Conservation (phyloP, 2,329 filamentous ascomycete species). For the Thielaviopsis musarum region DNA sequence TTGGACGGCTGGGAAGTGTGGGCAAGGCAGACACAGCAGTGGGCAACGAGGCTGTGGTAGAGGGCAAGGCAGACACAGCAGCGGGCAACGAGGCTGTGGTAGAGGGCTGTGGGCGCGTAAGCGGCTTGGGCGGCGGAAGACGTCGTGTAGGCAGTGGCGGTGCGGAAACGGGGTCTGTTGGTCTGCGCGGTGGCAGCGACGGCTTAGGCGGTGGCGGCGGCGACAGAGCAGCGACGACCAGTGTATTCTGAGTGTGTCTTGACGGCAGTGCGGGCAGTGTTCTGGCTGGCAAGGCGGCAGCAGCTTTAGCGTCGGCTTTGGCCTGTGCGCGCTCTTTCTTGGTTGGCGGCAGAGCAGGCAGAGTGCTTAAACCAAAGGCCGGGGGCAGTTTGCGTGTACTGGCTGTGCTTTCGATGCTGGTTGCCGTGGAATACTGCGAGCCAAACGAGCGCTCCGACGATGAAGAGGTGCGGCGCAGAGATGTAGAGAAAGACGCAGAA, state of each 20-base stretch:
- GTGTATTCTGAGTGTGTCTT: too few relatives aligned
- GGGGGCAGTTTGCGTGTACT: conserved; percentile 35
- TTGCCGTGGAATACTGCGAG: conserved; percentile 34
- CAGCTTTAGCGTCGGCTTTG: conserved; percentile 26
- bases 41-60: background rate
- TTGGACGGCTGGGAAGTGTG: background rate
- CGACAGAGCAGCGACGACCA: too few relatives aligned
- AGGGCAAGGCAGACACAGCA: too few relatives aligned
- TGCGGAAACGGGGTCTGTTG: conserved; percentile 1
- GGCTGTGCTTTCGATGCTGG: conserved; percentile 27
- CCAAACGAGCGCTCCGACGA: conserved; percentile 39
- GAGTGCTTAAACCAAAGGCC: conserved; percentile 34
- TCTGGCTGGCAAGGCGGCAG: too few relatives aligned
- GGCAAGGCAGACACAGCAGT: background rate
- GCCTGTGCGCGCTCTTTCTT: conserved; percentile 34
- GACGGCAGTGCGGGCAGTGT: conserved; percentile 16
- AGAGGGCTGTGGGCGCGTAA: background rate
- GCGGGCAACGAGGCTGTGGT: background rate
- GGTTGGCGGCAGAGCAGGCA: conserved; percentile 40
- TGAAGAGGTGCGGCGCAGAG: conserved; percentile 39
- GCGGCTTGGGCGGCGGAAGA: conserved; percentile 23
- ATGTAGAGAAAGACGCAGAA: too few relatives aligned
- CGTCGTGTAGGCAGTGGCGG: conserved; percentile 17
- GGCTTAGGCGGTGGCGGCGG: background rate
- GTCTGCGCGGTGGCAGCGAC: conserved; percentile 1